Conservation (phyloP, 2,329 filamentous ascomycete genomes). For the Beauveria scarabaeidicola region DNA sequence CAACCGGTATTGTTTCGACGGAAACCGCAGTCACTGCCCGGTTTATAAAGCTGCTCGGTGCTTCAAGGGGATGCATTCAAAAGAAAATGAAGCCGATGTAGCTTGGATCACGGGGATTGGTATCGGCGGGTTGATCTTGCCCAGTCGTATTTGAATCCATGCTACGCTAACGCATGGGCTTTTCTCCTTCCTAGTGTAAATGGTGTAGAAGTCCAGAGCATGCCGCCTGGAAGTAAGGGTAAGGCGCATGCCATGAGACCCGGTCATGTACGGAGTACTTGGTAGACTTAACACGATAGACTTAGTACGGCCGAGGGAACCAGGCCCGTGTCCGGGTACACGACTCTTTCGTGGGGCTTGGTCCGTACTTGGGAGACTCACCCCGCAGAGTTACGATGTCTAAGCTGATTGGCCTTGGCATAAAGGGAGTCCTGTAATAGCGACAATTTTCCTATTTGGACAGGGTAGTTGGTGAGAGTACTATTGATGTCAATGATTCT, state of each 20-base stretch:
- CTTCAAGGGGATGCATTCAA: not conserved
- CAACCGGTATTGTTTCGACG: not conserved
- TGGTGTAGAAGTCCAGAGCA: not conserved
- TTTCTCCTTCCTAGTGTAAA: conserved; percentile 4
- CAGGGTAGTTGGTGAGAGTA: not conserved
- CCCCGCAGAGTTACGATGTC: not conserved
- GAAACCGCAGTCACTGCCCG: not conserved
- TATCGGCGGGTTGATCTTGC: not conserved
- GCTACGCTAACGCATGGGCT: not conserved
- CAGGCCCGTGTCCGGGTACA: not conserved
- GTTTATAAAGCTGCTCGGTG: not conserved
- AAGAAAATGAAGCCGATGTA: not conserved
- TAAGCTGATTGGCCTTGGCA: not conserved
- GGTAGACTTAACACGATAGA: not conserved
- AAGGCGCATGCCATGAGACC: not conserved
- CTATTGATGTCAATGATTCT: too few species aligned
- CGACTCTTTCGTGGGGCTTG: not conserved
- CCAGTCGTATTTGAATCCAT: not conserved
- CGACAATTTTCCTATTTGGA: not conserved
- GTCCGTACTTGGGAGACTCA: not conserved
- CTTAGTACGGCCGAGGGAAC: not conserved
- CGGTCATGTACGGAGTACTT: not conserved
- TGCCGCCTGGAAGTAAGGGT: not conserved
- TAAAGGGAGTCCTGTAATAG: not conserved
- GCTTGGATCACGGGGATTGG: conserved; percentile 1